These are phyloP conservation scores for Amanita molliuscula DNA, from an alignment of 768 basidiomycete species.

Conservation along the genomic window DNA sequence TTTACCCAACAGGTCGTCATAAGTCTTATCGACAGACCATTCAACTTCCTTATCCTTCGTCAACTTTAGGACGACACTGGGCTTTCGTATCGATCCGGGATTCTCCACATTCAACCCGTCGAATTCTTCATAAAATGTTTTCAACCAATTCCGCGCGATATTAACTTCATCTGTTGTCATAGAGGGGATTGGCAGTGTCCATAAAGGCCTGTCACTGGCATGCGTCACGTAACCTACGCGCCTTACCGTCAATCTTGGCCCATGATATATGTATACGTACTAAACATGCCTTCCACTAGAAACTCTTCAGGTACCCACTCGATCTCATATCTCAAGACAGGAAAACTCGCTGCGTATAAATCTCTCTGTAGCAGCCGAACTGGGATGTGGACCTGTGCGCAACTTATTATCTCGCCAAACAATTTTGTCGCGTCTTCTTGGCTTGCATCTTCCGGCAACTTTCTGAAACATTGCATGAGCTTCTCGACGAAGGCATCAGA, in stretches of 20 bases:
- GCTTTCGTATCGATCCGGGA: conserved; percentile 12
- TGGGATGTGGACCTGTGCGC: conserved; percentile 60
- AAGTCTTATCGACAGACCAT: conserved; percentile 47
- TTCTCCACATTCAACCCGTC: conserved; percentile 23
- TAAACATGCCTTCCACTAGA: conserved; percentile 41
- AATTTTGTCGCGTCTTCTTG: conserved; percentile 31
- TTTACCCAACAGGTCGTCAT: conserved; percentile 36
- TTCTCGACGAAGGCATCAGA: conserved; percentile 32
- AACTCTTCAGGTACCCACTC: conserved; percentile 57
- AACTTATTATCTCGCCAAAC: conserved; percentile 52
- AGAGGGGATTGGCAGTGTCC: conserved; percentile 46
- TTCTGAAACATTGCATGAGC: conserved; percentile 34
- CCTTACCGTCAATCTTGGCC: background rate
- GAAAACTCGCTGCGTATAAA: conserved; percentile 43
- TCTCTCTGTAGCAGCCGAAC: conserved; percentile 54
- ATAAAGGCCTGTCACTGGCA: conserved; percentile 51
- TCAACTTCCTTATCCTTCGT: conserved; percentile 37
- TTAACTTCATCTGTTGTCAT: conserved; percentile 34
- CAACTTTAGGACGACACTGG: conserved; percentile 37
- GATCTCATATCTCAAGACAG: conserved; percentile 59
- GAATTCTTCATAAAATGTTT: conserved; percentile 2
- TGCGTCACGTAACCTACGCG: conserved; percentile 59
- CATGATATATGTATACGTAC: background rate
- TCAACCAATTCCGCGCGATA: conserved; percentile 47
- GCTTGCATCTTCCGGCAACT: conserved; percentile 27